Evolutionary conservation across 441 rosid genomes (phyloP).

Genomic region (Mallotus japonicus): DNA sequence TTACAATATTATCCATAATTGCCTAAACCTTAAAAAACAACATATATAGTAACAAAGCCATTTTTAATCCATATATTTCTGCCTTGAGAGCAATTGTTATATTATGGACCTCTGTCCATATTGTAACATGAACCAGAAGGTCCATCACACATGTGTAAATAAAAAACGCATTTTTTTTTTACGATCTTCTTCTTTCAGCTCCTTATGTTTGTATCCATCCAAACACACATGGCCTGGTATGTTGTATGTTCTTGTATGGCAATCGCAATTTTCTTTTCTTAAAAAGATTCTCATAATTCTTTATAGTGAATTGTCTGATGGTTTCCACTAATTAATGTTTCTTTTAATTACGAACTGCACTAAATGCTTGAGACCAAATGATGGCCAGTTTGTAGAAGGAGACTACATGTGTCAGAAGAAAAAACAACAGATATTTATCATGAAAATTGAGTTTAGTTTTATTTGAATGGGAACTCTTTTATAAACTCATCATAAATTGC

Average conservation of each 20-base stretch:
- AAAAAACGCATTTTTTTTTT: too few species aligned
- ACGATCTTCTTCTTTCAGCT: too few species aligned
- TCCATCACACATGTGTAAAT: too few species aligned
- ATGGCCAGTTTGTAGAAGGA: not conserved
- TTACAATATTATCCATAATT: too few species aligned
- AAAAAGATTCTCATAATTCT: not conserved
- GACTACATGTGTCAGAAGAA: not conserved
- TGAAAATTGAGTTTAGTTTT: not conserved
- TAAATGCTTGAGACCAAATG: not conserved
- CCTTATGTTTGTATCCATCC: constrained; percentile 56
- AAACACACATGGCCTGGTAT: constrained; percentile 87
- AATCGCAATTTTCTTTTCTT: not conserved
- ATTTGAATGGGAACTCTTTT: not conserved
- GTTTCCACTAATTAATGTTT: constrained; percentile 1
- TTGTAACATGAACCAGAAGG: too few species aligned
- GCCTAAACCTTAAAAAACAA: too few species aligned
- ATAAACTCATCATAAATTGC: not conserved
- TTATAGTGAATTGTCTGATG: not conserved
- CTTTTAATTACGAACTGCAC: not conserved
- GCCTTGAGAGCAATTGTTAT: too few species aligned
- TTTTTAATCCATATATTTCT: too few species aligned
- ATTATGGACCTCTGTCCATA: too few species aligned
- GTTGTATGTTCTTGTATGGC: not conserved
- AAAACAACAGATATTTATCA: not conserved
- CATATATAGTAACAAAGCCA: too few species aligned